Evolutionary conservation across 306 rosid genomes (phyloP), one percentile per base, ranked within the genome.

Genomic region (Cucurbita argyrosperma): DNA sequence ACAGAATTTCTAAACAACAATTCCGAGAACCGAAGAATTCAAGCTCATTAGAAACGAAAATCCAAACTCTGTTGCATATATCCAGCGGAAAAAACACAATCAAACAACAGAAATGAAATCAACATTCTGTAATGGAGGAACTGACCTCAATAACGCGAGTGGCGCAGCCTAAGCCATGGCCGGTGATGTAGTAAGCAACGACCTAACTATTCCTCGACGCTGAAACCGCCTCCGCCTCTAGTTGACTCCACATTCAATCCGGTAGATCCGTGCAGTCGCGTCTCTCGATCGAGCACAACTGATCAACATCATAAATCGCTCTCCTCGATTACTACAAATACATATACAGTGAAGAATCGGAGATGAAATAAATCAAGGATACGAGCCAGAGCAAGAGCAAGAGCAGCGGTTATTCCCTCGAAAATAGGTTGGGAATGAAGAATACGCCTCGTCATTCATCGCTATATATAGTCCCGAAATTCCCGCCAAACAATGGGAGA

Each of bases 111-210:
- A 68, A 23, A 7, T 23, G 45, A 23, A 76, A 56, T 23, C 52
- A 18, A n/a, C 62, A 53, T 30, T 43, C 5, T n/a, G 38, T 26
- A 5, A 9, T 6, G 66, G 58, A 43, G 43, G 59, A 77, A 23
- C 47, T 9, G 26, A 94, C 99, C 97, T 95, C 96, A 0, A 90
- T 85, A 76, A 89, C 97, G 37, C 99, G 90, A 59, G 98, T 94
- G 78, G 97, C 97, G 77, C 91, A 97, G 39, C 97, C 99, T 76
- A 94, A 94, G 74, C 99, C 97, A 80, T 95, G 90, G 50, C 99
- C 99, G 52, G 99, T 95, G 37, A 95, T 82, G 70, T 95, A 95
- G 81, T 89, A 91, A 47, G 97, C 99, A 74, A 95, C 91, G n/a
- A 95, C 89, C 74, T 91, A 80, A 80, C 82, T 92, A 74, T 91